These are phyloP conservation scores for Nicotiana tabacum DNA, from an alignment of 257 asterid species.

Conservation along the genomic window DNA sequence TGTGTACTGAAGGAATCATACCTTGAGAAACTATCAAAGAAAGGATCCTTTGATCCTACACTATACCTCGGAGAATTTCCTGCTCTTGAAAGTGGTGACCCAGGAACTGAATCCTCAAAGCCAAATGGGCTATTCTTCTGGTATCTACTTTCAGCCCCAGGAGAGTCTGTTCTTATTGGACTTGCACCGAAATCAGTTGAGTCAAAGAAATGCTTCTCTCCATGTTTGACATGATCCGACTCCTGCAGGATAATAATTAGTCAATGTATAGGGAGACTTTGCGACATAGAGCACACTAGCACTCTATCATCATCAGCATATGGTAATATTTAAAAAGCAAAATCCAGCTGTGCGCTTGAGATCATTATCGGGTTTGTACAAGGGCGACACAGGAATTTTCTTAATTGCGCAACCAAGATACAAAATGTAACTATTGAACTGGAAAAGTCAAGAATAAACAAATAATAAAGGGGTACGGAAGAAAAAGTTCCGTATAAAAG, in stretches of 20 bases:
- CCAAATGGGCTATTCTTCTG: constrained; percentile 51
- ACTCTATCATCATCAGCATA: background rate
- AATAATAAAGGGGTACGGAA: background rate
- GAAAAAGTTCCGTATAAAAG: background rate
- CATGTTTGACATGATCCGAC: constrained; percentile 50
- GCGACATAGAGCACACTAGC: background rate
- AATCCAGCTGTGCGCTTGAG: background rate
- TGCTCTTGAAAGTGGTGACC: constrained; percentile 61
- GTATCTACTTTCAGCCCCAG: constrained; percentile 46
- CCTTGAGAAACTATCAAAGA: constrained; percentile 66
- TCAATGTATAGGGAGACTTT: background rate
- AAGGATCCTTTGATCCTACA: constrained; percentile 54
- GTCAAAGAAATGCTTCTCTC: constrained; percentile 69
- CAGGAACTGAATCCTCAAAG: constrained; percentile 80
- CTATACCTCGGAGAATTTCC: constrained; percentile 66
- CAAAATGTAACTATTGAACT: background rate
- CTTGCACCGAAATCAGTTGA: constrained; percentile 69
- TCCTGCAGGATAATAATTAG: constrained; percentile 42
- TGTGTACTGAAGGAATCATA: constrained; percentile 65
- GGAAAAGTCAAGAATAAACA: background rate
- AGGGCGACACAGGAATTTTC: background rate
- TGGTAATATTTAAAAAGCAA: background rate
- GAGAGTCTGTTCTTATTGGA: constrained; percentile 54
- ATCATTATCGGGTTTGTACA: background rate
- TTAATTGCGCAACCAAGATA: background rate